Conservation (phyloP, 73 alveolate species). For the Paramecium sexaurelia region DNA sequence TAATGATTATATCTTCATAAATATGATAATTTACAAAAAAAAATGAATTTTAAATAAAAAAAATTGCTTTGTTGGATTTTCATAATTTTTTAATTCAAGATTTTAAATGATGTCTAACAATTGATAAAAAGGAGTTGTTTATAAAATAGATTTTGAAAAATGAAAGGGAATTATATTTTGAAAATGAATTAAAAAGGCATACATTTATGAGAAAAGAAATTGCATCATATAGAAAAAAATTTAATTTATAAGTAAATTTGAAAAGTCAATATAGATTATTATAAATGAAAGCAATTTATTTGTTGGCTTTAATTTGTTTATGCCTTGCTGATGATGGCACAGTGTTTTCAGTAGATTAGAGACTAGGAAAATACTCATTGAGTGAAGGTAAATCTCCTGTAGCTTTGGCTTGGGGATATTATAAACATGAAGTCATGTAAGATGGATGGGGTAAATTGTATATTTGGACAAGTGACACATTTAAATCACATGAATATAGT, state of each 20-base stretch:
- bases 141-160: no score
- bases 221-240: background rate
- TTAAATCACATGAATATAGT: conserved; percentile 25
- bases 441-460: conserved; percentile 63
- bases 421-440: conserved; percentile 8
- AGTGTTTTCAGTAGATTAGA: background rate
- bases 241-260: background rate
- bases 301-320: background rate
- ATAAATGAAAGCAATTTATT: background rate
- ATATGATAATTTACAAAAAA: no score
- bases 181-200: no score
- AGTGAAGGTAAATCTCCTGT: conserved; percentile 30
- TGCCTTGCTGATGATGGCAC: background rate
- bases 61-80: no score
- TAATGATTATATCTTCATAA: no score
- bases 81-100: no score
- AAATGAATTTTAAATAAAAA: no score
- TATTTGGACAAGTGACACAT: conserved; percentile 35
- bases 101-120: no score
- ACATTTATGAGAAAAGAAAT: background rate
- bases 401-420: conserved; percentile 57
- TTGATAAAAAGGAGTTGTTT: no score
- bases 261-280: conserved; percentile 26
- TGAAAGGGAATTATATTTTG: no score
- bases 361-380: background rate